Conservation (phyloP, 78 protist genomes). For the Mantamonas sphyraenae region DNA sequence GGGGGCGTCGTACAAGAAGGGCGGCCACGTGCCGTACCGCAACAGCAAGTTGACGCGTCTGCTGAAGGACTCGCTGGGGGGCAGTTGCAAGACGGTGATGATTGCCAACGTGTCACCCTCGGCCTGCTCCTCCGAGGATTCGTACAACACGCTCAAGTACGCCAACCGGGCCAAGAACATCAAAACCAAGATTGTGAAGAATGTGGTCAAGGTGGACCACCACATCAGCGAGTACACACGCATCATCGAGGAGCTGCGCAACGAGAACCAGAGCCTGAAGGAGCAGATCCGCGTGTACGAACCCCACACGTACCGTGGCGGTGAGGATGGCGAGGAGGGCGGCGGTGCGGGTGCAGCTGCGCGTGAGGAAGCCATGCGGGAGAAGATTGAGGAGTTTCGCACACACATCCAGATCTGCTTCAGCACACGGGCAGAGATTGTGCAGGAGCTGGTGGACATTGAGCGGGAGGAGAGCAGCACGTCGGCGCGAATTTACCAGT, state of each 20-base stretch:
- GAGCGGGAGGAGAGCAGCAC: too few relatives aligned
- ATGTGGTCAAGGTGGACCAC: slow-evolving; percentile 23
- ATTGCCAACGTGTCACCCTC: slow-evolving; percentile 66
- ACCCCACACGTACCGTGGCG: too few relatives aligned
- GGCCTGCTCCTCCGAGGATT: slow-evolving; percentile 46
- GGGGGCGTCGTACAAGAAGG: slow-evolving; percentile 28
- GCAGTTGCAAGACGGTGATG: slow-evolving; percentile 73
- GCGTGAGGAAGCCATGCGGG: too few relatives aligned
- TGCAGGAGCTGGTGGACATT: too few relatives aligned
- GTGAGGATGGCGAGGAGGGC: too few relatives aligned
- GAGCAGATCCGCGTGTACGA: too few relatives aligned
- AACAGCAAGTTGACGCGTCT: slow-evolving; percentile 94
- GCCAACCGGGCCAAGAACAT: slow-evolving; percentile 67
- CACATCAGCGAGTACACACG: slow-evolving; percentile 50
- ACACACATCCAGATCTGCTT: too few relatives aligned
- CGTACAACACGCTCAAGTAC: slow-evolving; percentile 68
- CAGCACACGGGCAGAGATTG: too few relatives aligned
- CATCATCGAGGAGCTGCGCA: slow-evolving; percentile 48
- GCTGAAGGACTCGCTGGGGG: slow-evolving; percentile 81
- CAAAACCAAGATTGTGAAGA: slow-evolving; percentile 27
- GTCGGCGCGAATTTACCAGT: too few relatives aligned
- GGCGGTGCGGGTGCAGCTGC: too few relatives aligned
- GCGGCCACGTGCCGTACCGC: slow-evolving; percentile 83
- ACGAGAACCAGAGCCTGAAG: slow-evolving; percentile 34
- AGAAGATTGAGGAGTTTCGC: too few relatives aligned